These are phyloP conservation scores for Penicillium expansum DNA, from an alignment of 2,329 filamentous ascomycete genomes.

Conservation along the genomic window DNA sequence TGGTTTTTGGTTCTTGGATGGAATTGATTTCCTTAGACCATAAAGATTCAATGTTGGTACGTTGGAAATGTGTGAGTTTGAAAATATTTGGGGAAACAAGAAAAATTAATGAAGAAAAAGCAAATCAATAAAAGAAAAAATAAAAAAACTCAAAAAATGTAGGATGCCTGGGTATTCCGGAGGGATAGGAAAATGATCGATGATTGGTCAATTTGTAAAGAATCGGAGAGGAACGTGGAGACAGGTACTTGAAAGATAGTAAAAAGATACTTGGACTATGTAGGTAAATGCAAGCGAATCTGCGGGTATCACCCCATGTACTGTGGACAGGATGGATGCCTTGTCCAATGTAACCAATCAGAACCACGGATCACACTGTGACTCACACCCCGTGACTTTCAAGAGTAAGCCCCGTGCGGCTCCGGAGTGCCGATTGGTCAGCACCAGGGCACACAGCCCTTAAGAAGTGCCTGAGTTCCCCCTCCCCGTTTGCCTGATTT, in stretches of 20 bases:
- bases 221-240: neutral
- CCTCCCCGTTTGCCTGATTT: conserved; percentile 35
- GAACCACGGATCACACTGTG: conserved; percentile 18
- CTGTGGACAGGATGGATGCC: neutral
- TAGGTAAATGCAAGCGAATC: neutral
- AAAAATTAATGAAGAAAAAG: neutral
- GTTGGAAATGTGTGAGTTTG: too few species aligned
- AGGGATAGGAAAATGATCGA: neutral
- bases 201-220: conserved; percentile 1
- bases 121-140: neutral
- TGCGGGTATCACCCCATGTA: neutral
- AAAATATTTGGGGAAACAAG: neutral
- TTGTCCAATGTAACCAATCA: conserved; percentile 29
- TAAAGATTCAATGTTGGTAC: neutral
- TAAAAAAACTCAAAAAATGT: neutral
- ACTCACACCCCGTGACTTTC: conserved; percentile 39
- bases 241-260: conserved; percentile 1
- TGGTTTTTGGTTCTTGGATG: too few species aligned
- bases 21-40: neutral
- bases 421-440: conserved; percentile 26
- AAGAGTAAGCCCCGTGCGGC: conserved; percentile 18
- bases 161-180: neutral
- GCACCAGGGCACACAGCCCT: conserved; percentile 20
- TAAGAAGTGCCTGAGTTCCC: conserved; percentile 43
- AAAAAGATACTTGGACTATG: neutral